phyloP scores from a whole-genome alignment of 2,329 filamentous ascomycete species.

The Parasarocladium wereldwijsianum region DNA sequence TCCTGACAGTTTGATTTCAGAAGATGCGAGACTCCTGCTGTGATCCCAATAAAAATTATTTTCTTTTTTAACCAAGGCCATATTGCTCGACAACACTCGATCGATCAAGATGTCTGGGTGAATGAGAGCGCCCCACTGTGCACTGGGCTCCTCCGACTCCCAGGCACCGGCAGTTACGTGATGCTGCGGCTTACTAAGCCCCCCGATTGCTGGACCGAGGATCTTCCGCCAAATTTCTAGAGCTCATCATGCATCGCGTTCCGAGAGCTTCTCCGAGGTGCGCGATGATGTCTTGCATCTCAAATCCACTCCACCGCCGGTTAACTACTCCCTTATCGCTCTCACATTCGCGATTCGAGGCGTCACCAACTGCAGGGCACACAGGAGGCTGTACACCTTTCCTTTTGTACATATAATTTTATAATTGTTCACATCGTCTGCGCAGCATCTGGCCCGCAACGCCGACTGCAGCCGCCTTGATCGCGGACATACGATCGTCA shows the following conservation, averaged over 20 bases:
- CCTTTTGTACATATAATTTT: background rate
- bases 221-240: slow-evolving; percentile 1
- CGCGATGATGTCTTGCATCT: slow-evolving; percentile 5
- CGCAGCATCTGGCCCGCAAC: background rate
- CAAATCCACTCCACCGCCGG: background rate
- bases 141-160: no score
- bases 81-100: no score
- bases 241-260: slow-evolving; percentile 1
- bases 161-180: no score
- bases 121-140: no score
- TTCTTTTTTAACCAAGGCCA: no score
- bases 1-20: no score
- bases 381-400: background rate
- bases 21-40: no score
- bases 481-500: background rate
- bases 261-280: slow-evolving; percentile 4
- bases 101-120: no score
- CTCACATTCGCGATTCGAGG: background rate
- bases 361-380: background rate
- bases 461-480: background rate
- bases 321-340: background rate
- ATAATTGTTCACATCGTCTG: background rate
- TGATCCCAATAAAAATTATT: no score
- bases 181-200: no score
- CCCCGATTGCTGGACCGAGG: slow-evolving; percentile 4